phyloP scores from a whole-genome alignment of 2,329 filamentous ascomycete genomes.

The Pseudogymnoascus sp. region DNA sequence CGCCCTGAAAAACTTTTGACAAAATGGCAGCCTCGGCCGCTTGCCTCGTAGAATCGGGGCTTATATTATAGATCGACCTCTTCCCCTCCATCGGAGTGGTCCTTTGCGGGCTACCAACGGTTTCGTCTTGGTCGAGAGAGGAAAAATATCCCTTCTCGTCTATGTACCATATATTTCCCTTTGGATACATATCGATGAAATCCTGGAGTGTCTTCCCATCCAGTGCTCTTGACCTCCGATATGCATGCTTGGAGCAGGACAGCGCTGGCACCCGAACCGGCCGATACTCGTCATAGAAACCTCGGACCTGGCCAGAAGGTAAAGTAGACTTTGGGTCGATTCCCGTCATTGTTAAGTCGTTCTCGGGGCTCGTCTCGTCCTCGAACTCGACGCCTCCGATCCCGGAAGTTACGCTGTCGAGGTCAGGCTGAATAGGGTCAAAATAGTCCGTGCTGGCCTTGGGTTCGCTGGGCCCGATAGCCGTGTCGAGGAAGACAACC shows the following conservation, averaged over 20 bases:
- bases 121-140: conserved; percentile 21
- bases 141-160: conserved; percentile 25
- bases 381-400: neutral
- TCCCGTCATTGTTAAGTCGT: conserved; percentile 6
- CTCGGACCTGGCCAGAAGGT: conserved; percentile 3
- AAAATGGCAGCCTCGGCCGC: conserved; percentile 21
- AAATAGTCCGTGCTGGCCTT: conserved; percentile 11
- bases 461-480: conserved; percentile 17
- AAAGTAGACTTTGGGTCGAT: conserved; percentile 2
- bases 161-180: conserved; percentile 25
- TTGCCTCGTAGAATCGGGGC: conserved; percentile 12
- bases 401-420: neutral
- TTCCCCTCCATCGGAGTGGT: neutral
- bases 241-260: conserved; percentile 17
- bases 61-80: neutral
- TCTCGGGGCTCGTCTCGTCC: neutral
- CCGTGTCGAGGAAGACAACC: conserved; percentile 23
- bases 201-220: conserved; percentile 21
- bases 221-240: conserved; percentile 16
- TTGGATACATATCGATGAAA: conserved; percentile 22
- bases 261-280: conserved; percentile 21
- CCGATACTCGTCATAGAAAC: conserved; percentile 13
- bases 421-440: conserved; percentile 8
- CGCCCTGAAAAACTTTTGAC: conserved; percentile 20
- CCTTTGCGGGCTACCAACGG: conserved; percentile 5